Evolutionary conservation across 2,329 filamentous ascomycete genomes (phyloP), one percentile per base, ranked within the genome.

Genomic region (Monilinia fructicola): DNA sequence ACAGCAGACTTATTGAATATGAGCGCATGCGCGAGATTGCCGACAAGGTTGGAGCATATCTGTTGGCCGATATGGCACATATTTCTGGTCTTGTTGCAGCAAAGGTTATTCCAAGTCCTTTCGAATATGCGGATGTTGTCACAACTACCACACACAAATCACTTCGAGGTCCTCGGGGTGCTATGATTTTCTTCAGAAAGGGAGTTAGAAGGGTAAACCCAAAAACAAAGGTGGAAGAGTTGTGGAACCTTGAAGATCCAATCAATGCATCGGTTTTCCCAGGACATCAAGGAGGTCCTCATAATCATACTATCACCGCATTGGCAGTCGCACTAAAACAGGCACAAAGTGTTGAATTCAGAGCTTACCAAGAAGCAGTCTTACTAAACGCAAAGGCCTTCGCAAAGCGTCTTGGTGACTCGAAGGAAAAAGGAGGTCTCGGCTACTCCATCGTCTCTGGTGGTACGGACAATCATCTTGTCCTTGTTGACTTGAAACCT

Each of bases 111-210:
- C 92, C 93, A 54, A 90, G 91, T 68, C 95, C 95, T 54, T 99
- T 99, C 83, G 84, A 87, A 71, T 84, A 96, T 79, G 94, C 95
- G 72, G 95, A 99, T 78, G 90, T 99, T 67, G 95, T 99, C 74
- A 99, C 95, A 70, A 99, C 95, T 70, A 99, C 95, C 70, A 99
- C 95, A 56, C 95, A 99, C 88, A 99, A 99, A 87, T 97, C 93
- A 66, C 90, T 99, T 74, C 93, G 95, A 81, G 95, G 95, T 68
- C 95, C 95, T 68, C 92, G 95, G 79, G 95, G 95, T 77, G 95
- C 95, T 78, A 99, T 99, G 95, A 99, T 99, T 83, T 99, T 99
- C 87, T 99, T 93, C 89, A 92, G 95, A 81, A 97, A 96, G 84
- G 95, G 95, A 71, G 89, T 97, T 69, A 91, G 94, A 92, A 90